Percentiles rank a stretch among this genome's conserved stretches.
These are phyloP conservation scores for Russula brevipes DNA, from an alignment of 768 basidiomycete species.

Conservation along the genomic window DNA sequence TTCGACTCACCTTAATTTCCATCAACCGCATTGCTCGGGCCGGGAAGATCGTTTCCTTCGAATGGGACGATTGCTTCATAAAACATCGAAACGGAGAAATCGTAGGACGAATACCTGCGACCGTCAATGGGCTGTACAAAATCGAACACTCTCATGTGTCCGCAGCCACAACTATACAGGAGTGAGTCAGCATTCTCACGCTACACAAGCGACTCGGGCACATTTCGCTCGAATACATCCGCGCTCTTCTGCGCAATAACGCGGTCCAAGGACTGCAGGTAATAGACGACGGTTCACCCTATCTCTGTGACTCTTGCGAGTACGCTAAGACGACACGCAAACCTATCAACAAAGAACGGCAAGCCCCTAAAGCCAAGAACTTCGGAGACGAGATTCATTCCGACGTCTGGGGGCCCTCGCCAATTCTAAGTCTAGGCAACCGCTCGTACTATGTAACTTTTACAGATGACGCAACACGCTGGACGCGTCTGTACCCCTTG, in stretches of 20 bases:
- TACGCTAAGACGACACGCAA: constrained; percentile 28
- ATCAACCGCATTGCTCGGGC: background rate
- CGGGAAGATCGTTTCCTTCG: background rate
- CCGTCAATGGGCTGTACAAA: background rate
- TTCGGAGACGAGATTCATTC: background rate
- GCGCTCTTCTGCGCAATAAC: constrained; percentile 22
- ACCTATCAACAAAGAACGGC: background rate
- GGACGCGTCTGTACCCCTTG: too few relatives aligned
- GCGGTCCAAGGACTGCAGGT: background rate
- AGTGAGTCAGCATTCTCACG: background rate
- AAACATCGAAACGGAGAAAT: background rate
- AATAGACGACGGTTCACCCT: background rate
- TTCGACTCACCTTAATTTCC: constrained; percentile 6
- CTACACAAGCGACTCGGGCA: constrained; percentile 28
- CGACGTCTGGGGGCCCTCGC: too few relatives aligned
- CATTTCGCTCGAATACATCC: constrained; percentile 29
- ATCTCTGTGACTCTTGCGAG: constrained; percentile 41
- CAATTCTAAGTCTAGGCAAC: too few relatives aligned
- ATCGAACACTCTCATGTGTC: background rate
- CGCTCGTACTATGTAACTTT: too few relatives aligned
- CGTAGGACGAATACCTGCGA: background rate
- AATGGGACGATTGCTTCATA: background rate
- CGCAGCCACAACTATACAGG: background rate
- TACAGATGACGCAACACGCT: too few relatives aligned
- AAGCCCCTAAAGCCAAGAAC: accelerated